phyloP scores from a whole-genome alignment of 306 rosid genomes.

The Dryas octopetala region DNA sequence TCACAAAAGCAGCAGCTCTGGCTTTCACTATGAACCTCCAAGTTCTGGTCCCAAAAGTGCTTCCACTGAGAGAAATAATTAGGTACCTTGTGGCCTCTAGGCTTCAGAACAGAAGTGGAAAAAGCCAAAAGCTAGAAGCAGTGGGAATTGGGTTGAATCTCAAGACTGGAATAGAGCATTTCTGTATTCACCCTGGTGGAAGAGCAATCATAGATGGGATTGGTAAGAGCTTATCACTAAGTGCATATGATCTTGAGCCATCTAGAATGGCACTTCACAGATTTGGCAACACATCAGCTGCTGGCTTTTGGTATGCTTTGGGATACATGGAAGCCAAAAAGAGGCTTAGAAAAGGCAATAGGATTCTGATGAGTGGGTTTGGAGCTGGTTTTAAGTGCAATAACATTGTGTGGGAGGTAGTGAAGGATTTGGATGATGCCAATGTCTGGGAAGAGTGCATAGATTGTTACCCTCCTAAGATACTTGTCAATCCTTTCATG shows the following conservation, averaged over 20 bases:
- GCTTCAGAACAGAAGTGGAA: not conserved
- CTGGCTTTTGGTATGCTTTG: conserved; percentile 83
- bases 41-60: conserved; percentile 45
- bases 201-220: conserved; percentile 76
- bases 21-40: conserved; percentile 64
- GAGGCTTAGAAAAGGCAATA: conserved; percentile 70
- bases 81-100: conserved; percentile 24
- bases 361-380: conserved; percentile 76
- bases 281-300: conserved; percentile 88
- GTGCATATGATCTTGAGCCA: conserved; percentile 69
- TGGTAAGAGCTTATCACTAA: conserved; percentile 58
- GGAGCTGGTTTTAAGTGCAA: conserved; percentile 95
- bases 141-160: conserved; percentile 41
- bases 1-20: conserved; percentile 60
- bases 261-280: conserved; percentile 80
- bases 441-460: conserved; percentile 77
- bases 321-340: conserved; percentile 95
- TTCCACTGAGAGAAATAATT: conserved; percentile 58
- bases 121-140: not conserved
- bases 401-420: conserved; percentile 83
- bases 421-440: conserved; percentile 52
- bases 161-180: conserved; percentile 66
- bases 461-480: conserved; percentile 51
- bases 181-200: conserved; percentile 80
- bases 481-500: conserved; percentile 49